A percentile compares a stretch with the other conserved stretches of the same genome.
Evolutionary conservation across 2,329 filamentous ascomycete species (phyloP).

Genomic region (Talaromyces islandicus): DNA sequence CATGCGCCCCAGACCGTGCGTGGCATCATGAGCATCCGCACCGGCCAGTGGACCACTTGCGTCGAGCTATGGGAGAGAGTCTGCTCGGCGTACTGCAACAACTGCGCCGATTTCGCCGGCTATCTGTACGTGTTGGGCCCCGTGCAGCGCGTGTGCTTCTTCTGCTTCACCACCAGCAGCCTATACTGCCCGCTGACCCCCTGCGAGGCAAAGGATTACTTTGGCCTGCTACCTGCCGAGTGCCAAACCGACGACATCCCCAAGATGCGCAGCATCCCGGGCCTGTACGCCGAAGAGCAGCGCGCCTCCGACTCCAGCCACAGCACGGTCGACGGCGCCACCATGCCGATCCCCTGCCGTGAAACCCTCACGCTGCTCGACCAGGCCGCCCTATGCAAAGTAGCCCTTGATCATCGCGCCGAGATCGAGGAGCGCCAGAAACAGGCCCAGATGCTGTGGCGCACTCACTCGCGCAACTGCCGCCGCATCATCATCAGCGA

Average conservation of each 20-base stretch:
- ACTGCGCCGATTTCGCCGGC: not conserved
- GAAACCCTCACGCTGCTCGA: not conserved
- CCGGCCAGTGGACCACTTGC: not conserved
- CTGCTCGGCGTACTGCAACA: not conserved
- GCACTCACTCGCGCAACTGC: not conserved
- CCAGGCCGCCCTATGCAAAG: not conserved
- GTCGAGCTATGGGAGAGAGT: not conserved
- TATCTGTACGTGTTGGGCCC: not conserved
- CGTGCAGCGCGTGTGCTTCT: not conserved
- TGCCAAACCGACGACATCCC: not conserved
- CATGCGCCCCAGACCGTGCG: not conserved
- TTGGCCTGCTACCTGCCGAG: not conserved
- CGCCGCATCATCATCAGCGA: not conserved
- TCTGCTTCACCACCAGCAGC: not conserved
- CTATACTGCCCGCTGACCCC: not conserved
- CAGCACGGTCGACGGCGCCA: not conserved
- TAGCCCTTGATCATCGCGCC: not conserved
- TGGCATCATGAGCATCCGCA: not conserved
- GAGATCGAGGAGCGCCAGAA: not conserved
- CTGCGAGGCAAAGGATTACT: not conserved
- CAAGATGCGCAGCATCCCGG: not conserved
- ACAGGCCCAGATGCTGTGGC: not conserved
- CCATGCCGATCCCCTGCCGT: not conserved
- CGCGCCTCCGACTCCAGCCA: not conserved
- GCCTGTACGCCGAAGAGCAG: not conserved